These are phyloP conservation scores for Neurospora sp. DNA, from an alignment of 495 filamentous ascomycete genomes.

Conservation along the genomic window DNA sequence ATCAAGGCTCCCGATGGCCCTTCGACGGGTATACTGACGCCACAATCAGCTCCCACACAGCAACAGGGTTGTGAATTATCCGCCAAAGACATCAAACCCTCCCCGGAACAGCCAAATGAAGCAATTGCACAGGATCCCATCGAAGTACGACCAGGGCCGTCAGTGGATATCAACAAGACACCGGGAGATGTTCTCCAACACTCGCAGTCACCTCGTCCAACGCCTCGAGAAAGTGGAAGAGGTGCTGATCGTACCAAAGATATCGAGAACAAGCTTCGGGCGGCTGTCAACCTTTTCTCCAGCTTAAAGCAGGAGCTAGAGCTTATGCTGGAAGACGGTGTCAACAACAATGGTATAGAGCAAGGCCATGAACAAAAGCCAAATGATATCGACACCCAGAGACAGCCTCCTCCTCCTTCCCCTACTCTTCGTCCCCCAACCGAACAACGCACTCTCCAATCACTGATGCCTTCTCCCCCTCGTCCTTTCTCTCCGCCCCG, in stretches of 20 bases:
- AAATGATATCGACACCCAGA: not conserved
- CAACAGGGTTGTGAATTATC: not conserved
- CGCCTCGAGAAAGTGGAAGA: not conserved
- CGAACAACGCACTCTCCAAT: not conserved
- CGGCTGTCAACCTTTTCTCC: constrained; percentile 7
- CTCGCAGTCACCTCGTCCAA: not conserved
- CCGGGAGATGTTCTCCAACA: not conserved
- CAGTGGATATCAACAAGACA: not conserved
- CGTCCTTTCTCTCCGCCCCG: not conserved
- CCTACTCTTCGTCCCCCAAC: not conserved
- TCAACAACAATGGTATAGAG: not conserved
- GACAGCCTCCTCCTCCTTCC: not conserved
- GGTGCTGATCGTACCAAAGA: not conserved
- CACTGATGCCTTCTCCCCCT: not conserved
- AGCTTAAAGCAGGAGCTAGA: constrained; percentile 15
- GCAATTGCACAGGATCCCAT: not conserved
- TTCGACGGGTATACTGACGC: not conserved
- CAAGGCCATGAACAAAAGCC: not conserved
- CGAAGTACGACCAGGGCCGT: not conserved
- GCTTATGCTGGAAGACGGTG: constrained; percentile 3
- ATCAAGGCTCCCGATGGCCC: not conserved
- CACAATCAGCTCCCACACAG: not conserved
- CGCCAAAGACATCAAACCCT: not conserved
- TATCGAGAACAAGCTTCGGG: constrained; percentile 8
- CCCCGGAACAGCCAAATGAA: not conserved